Evolutionary conservation across 805 yeast species (phyloP), one percentile per base, ranked within the genome.

Genomic region (Candida wancherniae): DNA sequence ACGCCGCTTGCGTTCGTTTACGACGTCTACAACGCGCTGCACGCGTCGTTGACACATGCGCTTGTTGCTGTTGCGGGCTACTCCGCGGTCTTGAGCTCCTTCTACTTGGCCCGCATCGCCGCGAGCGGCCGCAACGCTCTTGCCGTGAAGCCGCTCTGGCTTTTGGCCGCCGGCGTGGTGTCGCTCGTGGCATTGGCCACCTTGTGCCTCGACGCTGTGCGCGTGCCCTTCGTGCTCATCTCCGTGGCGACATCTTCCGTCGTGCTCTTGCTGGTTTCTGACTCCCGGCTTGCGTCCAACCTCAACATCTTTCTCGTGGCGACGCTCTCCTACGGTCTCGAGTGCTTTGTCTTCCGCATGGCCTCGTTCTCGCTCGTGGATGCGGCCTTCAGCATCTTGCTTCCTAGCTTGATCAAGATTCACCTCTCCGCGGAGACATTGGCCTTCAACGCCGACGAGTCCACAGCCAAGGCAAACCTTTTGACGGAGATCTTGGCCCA

Each of bases 401-500:
- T 38, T 6, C 49, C 47, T 5, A 24, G 34, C 16, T 16, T 40
- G 19, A 37, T 34, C 14, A 31, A 34, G 15, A 29, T 43, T 19
- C 40, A 39, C 28, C 7, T 14, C 4, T 5, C 15, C 11, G 20
- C 22, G 5, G 25, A 17, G 17, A 11, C 4, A 9, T n/a, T n/a
- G n/a, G n/a, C n/a, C n/a, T n/a, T 11, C 9, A 19, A 12, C 2
- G 28, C 24, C 5, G 34, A 24, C 4, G 33, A 19, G n/a, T 19
- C 12, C n/a, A 11, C 31, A 1, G 26, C 31, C 16, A 28, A 22
- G 25, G 44, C 47, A 4, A 31, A 26, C n/a, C 54, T 61, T 13
- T 33, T 62, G n/a, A 45, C 40, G 19, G 62, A 62, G 34, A 41
- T 64, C 24, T 36, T 61, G 30, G 36, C 48, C 17, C 70, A 65